These are phyloP conservation scores for Acanthamoeba lugdunensis DNA, from an alignment of 208 protist genomes.

Conservation along the genomic window DNA sequence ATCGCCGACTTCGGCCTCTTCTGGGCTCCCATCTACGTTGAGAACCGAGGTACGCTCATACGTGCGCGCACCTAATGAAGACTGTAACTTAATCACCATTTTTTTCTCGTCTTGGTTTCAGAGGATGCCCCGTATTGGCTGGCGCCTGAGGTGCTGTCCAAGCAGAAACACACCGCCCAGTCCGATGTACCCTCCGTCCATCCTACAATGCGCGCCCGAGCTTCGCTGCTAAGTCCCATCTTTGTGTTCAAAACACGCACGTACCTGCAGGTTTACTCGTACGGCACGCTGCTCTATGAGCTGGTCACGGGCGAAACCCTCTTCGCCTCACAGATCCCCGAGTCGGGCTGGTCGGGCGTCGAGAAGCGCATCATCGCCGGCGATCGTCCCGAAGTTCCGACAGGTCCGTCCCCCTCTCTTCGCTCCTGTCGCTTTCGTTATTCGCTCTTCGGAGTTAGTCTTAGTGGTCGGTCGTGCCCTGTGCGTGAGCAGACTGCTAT, in stretches of 20 bases:
- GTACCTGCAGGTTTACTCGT: not conserved
- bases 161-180: conserved; percentile 49
- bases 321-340: not conserved
- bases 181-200: not conserved
- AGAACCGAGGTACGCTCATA: not conserved
- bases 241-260: too few relatives aligned
- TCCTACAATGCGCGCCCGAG: too few relatives aligned
- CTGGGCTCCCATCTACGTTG: conserved; percentile 16
- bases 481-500: not conserved
- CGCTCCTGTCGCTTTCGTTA: not conserved
- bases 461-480: not conserved
- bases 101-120: not conserved
- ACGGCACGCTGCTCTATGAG: conserved; percentile 22
- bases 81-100: not conserved
- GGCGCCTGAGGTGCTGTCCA: conserved; percentile 55
- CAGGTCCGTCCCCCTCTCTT: not conserved
- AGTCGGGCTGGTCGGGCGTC: conserved; percentile 29
- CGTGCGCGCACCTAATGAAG: not conserved
- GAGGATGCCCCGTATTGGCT: conserved; percentile 17
- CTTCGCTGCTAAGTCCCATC: too few relatives aligned
- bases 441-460: not conserved
- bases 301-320: conserved; percentile 31
- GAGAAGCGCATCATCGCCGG: conserved; percentile 23
- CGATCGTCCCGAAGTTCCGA: not conserved
- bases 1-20: conserved; percentile 33